These are phyloP conservation scores for Carpinus fangiana DNA, from an alignment of 306 rosid genomes.

Conservation along the genomic window DNA sequence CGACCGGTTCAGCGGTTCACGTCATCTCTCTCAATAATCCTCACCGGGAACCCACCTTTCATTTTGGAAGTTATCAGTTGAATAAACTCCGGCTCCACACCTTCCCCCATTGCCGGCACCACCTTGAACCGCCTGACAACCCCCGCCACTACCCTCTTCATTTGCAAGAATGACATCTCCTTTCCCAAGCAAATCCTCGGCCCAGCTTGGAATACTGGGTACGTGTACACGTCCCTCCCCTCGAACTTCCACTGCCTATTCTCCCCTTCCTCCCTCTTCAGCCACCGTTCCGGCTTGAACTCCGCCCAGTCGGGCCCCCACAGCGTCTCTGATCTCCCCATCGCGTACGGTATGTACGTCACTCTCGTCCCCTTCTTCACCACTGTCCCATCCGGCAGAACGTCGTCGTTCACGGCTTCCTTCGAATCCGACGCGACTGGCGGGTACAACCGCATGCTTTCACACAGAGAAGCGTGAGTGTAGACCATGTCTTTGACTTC, in stretches of 20 bases:
- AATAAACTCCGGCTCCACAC: conserved; percentile 37
- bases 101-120: conserved; percentile 33
- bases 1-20: too few species aligned
- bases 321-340: background rate
- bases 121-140: conserved; percentile 52
- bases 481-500: too few species aligned
- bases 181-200: conserved; percentile 76
- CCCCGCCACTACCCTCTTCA: conserved; percentile 65
- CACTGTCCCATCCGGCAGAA: conserved; percentile 59
- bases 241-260: conserved; percentile 48
- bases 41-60: conserved; percentile 70
- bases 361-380: conserved; percentile 15
- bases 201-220: conserved; percentile 82
- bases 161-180: conserved; percentile 87
- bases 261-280: background rate
- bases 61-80: conserved; percentile 45
- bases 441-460: too few species aligned
- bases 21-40: conserved; percentile 19
- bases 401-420: conserved; percentile 41
- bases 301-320: conserved; percentile 68
- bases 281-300: too few species aligned
- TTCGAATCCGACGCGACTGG: conserved; percentile 7
- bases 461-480: too few species aligned
- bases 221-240: conserved; percentile 46
- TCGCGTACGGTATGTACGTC: too few species aligned